Evolutionary conservation across 306 rosid species (phyloP).

Genomic region (Sphenostylis stenocarpa): DNA sequence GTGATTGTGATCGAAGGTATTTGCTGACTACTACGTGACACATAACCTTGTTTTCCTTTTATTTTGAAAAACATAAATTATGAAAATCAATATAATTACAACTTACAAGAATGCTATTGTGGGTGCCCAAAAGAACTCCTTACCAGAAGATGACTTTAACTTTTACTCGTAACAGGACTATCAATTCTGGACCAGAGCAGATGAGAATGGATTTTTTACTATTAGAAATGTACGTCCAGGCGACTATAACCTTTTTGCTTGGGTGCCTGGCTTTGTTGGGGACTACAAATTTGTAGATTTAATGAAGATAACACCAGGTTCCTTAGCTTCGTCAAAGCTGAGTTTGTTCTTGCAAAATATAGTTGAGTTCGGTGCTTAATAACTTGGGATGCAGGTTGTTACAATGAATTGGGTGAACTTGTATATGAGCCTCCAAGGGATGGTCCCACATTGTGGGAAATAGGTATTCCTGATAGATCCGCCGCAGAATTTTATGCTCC

Average conservation of each 20-base stretch:
- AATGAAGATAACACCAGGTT: constrained; percentile 69
- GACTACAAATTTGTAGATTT: constrained; percentile 49
- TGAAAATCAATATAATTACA: constrained; percentile 7
- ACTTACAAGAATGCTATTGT: constrained; percentile 12
- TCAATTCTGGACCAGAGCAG: constrained; percentile 86
- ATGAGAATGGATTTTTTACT: constrained; percentile 59
- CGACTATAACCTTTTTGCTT: constrained; percentile 71
- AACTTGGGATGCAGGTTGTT: constrained; percentile 46
- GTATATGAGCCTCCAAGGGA: constrained; percentile 78
- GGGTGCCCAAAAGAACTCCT: neutral
- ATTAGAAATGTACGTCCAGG: constrained; percentile 56
- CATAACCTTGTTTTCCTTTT: constrained; percentile 6
- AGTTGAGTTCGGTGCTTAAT: constrained; percentile 8
- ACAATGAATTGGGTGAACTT: constrained; percentile 56
- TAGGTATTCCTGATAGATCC: constrained; percentile 80
- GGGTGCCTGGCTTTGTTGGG: constrained; percentile 81
- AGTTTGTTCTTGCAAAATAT: constrained; percentile 6
- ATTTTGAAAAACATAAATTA: constrained; percentile 1
- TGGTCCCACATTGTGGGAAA: constrained; percentile 94
- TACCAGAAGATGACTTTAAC: constrained; percentile 13
- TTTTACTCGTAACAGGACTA: constrained; percentile 57
- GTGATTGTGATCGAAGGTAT: constrained; percentile 21
- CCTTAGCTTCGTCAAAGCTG: constrained; percentile 28
- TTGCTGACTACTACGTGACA: neutral
- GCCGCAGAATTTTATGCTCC: constrained; percentile 80